phyloP scores from a whole-genome alignment of 768 basidiomycete genomes.

The Clathrus columnatus region DNA sequence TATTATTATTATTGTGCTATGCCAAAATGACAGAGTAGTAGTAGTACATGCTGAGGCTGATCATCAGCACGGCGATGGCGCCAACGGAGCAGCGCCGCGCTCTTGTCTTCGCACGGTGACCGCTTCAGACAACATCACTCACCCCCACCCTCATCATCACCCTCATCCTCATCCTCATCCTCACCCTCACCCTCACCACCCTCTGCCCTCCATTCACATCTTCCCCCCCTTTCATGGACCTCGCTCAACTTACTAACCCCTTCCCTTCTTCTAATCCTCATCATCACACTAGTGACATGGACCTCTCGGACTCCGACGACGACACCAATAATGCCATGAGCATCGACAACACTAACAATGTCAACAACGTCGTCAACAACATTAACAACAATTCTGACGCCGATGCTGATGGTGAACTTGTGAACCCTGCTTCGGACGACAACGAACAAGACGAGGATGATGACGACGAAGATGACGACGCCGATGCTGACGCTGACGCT shows the following conservation, averaged over 20 bases:
- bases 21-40: no score
- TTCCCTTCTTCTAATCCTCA: background rate
- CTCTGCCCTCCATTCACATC: background rate
- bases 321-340: constrained; percentile 33
- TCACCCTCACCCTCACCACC: constrained; percentile 20
- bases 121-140: constrained; percentile 10
- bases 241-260: constrained; percentile 8
- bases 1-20: no score
- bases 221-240: constrained; percentile 8
- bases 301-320: constrained; percentile 11
- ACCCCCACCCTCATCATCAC: constrained; percentile 24
- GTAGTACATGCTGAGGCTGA: background rate
- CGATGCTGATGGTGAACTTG: constrained; percentile 21
- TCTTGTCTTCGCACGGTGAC: constrained; percentile 12
- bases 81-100: constrained; percentile 11
- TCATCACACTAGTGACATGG: constrained; percentile 11
- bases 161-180: constrained; percentile 16
- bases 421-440: constrained; percentile 7
- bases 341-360: constrained; percentile 43
- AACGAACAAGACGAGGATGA: constrained; percentile 5
- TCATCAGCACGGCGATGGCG: constrained; percentile 11
- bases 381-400: constrained; percentile 31
- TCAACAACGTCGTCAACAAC: constrained; percentile 23
- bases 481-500: constrained; percentile 55
- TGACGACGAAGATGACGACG: constrained; percentile 6